Evolutionary conservation across 805 yeast species (phyloP), one percentile per base, ranked within the genome.

Genomic region (Monosporozyma aquatica): DNA sequence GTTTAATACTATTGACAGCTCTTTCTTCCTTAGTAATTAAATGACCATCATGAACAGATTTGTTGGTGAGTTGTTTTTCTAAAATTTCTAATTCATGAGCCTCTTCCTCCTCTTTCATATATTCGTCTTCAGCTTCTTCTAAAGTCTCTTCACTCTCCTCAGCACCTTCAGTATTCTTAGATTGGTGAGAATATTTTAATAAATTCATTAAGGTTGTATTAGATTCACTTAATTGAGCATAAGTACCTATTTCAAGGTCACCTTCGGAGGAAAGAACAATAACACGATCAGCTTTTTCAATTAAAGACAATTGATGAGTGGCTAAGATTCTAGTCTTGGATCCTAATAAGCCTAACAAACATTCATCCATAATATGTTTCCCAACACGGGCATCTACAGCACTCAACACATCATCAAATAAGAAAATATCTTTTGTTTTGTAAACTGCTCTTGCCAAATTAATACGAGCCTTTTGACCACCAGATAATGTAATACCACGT

Each of bases 311-410:
- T 58, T 87, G 95, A 59, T 86, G 95, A 0, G 95, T 87, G 2
- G 94, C 94, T 53, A 86, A 67, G 9, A 87, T 53, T 52, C 92
- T 70, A 0, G 95, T 87, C 52, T 72, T 76, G 15, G 62, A 60
- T 32, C 65, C 62, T 45, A 87, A 56, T 22, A 76, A 46, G 0
- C 84, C 87, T 46, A 72, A 48, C 35, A 86, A 59, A 61, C 95
- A 86, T 32, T 75, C 68, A 36, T 76, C 71, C 73, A 84, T 75
- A 40, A 85, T 82, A 52, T 80, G 87, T 43, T 74, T 75, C n/a
- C 92, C 94, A 36, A 84, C 94, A 53, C 84, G 78, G 25, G 90
- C 87, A 61, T 85, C 95, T 6, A 85, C 94, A 5, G 95, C 94
- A 64, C 85, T 76, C 44, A 85, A 68, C 13, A 84, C 87, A 57